Conservation (phyloP, 2,329 filamentous ascomycete genomes). For the Fusarium sacchari region DNA sequence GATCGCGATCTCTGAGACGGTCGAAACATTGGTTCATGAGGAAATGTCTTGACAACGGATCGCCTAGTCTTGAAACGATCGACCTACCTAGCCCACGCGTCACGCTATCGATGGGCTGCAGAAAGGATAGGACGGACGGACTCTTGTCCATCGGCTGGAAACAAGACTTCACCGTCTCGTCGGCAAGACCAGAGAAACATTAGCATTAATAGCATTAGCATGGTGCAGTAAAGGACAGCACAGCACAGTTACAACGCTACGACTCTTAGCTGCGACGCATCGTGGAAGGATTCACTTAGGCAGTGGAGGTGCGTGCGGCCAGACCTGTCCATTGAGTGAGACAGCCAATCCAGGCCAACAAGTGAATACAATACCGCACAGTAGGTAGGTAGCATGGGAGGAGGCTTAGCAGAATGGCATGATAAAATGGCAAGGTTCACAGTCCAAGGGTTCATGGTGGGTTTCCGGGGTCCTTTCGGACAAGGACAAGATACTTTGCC, state of each 20-base stretch:
- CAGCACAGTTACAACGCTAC: background rate
- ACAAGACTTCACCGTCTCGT: conserved; percentile 17
- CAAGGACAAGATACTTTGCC: conserved; percentile 17
- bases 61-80: conserved; percentile 30
- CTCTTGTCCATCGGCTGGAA: conserved; percentile 14
- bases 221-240: background rate
- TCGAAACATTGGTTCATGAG: conserved; percentile 21
- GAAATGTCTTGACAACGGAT: conserved; percentile 25
- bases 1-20: conserved; percentile 29
- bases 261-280: background rate
- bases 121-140: background rate
- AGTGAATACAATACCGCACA: background rate
- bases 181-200: background rate
- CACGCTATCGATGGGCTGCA: conserved; percentile 28
- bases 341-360: conserved; percentile 19
- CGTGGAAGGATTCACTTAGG: conserved; percentile 8
- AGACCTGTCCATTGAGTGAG: conserved; percentile 18
- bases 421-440: conserved; percentile 10
- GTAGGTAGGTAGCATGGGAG: background rate
- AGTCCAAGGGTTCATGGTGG: conserved; percentile 28
- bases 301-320: background rate
- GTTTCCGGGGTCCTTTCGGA: conserved; percentile 13
- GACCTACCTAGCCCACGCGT: conserved; percentile 21
- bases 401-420: conserved; percentile 25
- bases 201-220: background rate